Percentiles rank a stretch among this genome's conserved stretches.
Conservation (phyloP, 768 basidiomycete genomes). For the Lyophyllum semitale region DNA sequence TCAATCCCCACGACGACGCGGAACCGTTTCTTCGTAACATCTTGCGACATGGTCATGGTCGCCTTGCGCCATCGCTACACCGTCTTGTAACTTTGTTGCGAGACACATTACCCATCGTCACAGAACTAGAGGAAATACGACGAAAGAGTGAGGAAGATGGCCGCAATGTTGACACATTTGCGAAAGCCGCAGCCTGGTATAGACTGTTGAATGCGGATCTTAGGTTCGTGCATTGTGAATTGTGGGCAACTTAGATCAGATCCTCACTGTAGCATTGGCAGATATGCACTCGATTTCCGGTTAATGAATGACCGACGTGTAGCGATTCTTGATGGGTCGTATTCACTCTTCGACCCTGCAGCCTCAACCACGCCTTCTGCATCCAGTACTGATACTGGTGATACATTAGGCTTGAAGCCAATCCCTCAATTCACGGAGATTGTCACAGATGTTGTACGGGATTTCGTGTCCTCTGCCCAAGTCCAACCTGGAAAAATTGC, state of each 20-base stretch:
- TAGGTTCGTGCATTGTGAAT: slow-evolving; percentile 40
- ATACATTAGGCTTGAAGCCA: slow-evolving; percentile 47
- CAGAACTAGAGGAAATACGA: slow-evolving; percentile 63
- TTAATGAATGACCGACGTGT: slow-evolving; percentile 68
- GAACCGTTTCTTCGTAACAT: slow-evolving; percentile 75
- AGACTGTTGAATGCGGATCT: slow-evolving; percentile 70
- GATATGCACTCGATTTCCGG: slow-evolving; percentile 81
- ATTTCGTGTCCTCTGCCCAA: slow-evolving; percentile 31
- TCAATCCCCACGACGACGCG: slow-evolving; percentile 80
- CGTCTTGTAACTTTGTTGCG: slow-evolving; percentile 69
- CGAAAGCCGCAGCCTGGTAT: slow-evolving; percentile 85
- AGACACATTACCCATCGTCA: slow-evolving; percentile 76
- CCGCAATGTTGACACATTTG: slow-evolving; percentile 60
- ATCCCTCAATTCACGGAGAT: slow-evolving; percentile 62
- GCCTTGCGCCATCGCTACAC: slow-evolving; percentile 64
- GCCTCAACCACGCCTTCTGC: slow-evolving; percentile 11
- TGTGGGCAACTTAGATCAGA: background rate
- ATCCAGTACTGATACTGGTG: background rate
- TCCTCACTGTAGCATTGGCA: slow-evolving; percentile 24
- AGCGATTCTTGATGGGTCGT: slow-evolving; percentile 73
- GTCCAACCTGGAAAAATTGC: slow-evolving; percentile 45
- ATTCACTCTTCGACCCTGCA: slow-evolving; percentile 48
- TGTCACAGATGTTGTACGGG: slow-evolving; percentile 50
- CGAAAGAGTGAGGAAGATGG: slow-evolving; percentile 33
- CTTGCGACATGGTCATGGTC: slow-evolving; percentile 64